Evolutionary conservation across 108 stramenopile species (phyloP).

Genomic region (Stephanodiscus minutulus): DNA sequence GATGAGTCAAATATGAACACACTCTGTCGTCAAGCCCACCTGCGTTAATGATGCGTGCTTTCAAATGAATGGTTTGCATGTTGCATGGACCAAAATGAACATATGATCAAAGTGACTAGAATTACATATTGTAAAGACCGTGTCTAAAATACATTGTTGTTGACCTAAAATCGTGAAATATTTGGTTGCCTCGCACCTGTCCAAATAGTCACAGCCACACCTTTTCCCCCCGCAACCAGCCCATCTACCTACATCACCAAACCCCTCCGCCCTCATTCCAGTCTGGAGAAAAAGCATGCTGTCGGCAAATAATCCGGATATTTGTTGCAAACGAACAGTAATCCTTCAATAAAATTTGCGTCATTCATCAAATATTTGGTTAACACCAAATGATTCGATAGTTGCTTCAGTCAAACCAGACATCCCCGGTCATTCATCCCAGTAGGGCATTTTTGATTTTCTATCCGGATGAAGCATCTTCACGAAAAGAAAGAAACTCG

Average conservation of each 20-base stretch:
- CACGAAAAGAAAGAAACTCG: not conserved
- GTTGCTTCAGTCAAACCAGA: slow-evolving; percentile 18
- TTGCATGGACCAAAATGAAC: no score
- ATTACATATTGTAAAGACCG: no score
- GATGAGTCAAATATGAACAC: not conserved
- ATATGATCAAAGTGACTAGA: no score
- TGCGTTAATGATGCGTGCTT: no score
- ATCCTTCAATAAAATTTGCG: slow-evolving; percentile 26
- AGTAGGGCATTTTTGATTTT: not conserved
- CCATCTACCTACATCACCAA: not conserved
- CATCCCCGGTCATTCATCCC: slow-evolving; percentile 43
- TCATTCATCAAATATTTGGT: slow-evolving; percentile 39
- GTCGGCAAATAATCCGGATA: slow-evolving; percentile 33
- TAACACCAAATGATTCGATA: not conserved
- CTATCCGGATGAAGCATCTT: not conserved
- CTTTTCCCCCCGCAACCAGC: not conserved
- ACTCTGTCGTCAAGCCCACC: not conserved
- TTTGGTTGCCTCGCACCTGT: not conserved
- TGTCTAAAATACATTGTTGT: not conserved
- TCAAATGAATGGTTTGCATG: no score
- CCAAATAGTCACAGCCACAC: not conserved
- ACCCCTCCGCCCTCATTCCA: not conserved
- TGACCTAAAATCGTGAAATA: not conserved
- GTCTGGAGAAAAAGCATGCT: slow-evolving; percentile 15
- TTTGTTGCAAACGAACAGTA: not conserved